Evolutionary conservation across 2,329 filamentous ascomycete genomes (phyloP).

Genomic region (Cladophialophora immunda): DNA sequence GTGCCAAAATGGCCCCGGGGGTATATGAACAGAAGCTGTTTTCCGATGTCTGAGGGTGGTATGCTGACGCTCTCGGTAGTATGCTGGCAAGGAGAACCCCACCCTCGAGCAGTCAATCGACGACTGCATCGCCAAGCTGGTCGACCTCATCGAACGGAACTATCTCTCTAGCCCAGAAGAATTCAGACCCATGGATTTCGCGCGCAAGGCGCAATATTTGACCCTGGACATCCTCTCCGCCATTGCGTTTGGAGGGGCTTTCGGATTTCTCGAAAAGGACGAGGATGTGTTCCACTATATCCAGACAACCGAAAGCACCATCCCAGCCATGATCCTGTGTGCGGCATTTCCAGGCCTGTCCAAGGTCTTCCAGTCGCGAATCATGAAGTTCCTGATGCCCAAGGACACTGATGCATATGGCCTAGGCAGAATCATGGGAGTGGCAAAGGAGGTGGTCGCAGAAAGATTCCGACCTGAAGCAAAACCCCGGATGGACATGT

Average conservation of each 20-base stretch:
- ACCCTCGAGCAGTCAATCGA: slow-evolving; percentile 34
- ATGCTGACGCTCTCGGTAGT: slow-evolving; percentile 22
- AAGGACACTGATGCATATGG: slow-evolving; percentile 34
- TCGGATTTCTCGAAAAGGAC: slow-evolving; percentile 35
- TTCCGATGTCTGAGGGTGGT: slow-evolving; percentile 61
- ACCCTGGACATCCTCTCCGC: slow-evolving; percentile 34
- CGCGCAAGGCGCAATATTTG: slow-evolving; percentile 31
- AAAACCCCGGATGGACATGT: slow-evolving; percentile 42
- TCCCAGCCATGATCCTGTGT: slow-evolving; percentile 32
- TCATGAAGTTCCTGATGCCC: slow-evolving; percentile 28
- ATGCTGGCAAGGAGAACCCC: slow-evolving; percentile 35
- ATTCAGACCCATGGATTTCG: slow-evolving; percentile 31
- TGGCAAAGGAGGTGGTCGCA: slow-evolving; percentile 38
- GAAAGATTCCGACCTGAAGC: slow-evolving; percentile 34
- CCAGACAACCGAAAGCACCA: slow-evolving; percentile 27
- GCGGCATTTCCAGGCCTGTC: slow-evolving; percentile 35
- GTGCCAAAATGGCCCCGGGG: slow-evolving; percentile 28
- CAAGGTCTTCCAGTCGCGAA: slow-evolving; percentile 30
- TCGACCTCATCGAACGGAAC: slow-evolving; percentile 27
- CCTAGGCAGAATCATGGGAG: slow-evolving; percentile 35
- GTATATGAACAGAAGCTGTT: slow-evolving; percentile 18
- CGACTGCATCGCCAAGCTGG: slow-evolving; percentile 20
- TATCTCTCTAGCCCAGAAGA: slow-evolving; percentile 23
- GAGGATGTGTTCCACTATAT: slow-evolving; percentile 32
- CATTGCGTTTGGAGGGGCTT: slow-evolving; percentile 33